These are phyloP conservation scores for Stephania cephalantha DNA, from an alignment of 164 flowering plant species.

Conservation along the genomic window DNA sequence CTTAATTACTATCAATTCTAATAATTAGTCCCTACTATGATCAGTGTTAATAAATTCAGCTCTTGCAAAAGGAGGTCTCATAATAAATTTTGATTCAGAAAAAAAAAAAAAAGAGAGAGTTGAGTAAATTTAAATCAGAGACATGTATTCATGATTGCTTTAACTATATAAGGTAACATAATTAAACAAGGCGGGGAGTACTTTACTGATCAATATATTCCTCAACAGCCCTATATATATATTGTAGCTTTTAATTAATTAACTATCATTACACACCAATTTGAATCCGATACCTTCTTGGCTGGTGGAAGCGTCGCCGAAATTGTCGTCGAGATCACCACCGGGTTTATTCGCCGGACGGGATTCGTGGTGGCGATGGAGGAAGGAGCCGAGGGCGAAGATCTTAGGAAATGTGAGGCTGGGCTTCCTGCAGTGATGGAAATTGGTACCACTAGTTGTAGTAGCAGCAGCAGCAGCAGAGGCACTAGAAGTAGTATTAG, in stretches of 20 bases:
- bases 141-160: background rate
- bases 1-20: background rate
- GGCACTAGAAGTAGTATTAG: too few relatives aligned
- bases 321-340: constrained; percentile 10
- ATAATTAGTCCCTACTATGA: background rate
- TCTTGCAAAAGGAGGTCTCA: background rate
- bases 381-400: constrained; percentile 54
- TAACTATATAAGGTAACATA: background rate
- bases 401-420: constrained; percentile 35
- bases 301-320: constrained; percentile 31
- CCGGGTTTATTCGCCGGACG: constrained; percentile 33
- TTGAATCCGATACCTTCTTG: constrained; percentile 48
- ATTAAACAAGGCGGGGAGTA: background rate
- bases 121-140: background rate
- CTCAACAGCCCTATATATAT: background rate
- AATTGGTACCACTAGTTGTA: background rate
- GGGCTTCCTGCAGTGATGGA: constrained; percentile 16
- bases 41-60: background rate
- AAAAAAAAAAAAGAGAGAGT: background rate
- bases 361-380: constrained; percentile 43
- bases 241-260: background rate
- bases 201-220: background rate
- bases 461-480: background rate
- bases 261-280: background rate
- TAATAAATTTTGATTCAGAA: background rate